Conservation (phyloP, 2,329 filamentous ascomycete genomes). For the Neonectria sp. region DNA sequence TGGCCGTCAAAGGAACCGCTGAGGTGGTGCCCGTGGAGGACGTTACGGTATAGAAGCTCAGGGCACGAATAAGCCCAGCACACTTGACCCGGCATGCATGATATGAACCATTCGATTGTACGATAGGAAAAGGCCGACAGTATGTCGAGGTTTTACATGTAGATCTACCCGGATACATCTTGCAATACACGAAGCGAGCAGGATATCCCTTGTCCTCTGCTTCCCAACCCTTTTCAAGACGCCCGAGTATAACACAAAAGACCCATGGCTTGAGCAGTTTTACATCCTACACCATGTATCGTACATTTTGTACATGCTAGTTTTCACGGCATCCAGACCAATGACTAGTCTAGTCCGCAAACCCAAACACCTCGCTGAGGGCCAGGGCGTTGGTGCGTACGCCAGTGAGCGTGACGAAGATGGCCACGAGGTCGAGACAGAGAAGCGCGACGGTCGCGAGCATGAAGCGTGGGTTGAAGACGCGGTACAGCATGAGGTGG, state of each 20-base stretch:
- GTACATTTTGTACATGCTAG: conserved; percentile 31
- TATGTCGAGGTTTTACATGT: conserved; percentile 30
- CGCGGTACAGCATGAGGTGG: conserved; percentile 96
- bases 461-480: conserved; percentile 95
- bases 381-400: conserved; percentile 83
- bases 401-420: conserved; percentile 80
- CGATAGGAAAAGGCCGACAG: conserved; percentile 32
- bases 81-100: neutral
- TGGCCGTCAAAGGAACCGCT: conserved; percentile 73
- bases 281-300: conserved; percentile 23
- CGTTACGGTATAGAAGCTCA: neutral
- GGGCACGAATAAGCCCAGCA: neutral
- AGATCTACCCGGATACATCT: conserved; percentile 21
- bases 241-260: conserved; percentile 13
- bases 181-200: conserved; percentile 16
- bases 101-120: conserved; percentile 11
- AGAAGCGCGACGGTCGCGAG: conserved; percentile 80
- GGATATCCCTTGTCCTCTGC: conserved; percentile 16
- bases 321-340: neutral
- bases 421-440: conserved; percentile 82
- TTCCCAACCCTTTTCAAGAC: conserved; percentile 17
- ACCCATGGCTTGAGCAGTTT: conserved; percentile 3
- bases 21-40: conserved; percentile 34
- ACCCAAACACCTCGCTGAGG: conserved; percentile 91
- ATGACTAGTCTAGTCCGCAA: conserved; percentile 65